Percentiles rank a stretch among this genome's conserved stretches.
These are phyloP conservation scores for sorghum (Sorghum bicolor) DNA, from an alignment of 176 grass and related monocot genomes.

Conservation along the genomic window Sorghum_bicolor_NCBIv3 NC_012875.2:58542001-58542500, in stretches of 20 bases:
- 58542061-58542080: background rate
- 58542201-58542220: background rate
- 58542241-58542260: background rate
- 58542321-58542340: background rate
- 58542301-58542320: background rate
- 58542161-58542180: too few species aligned
- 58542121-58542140: background rate
- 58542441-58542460: background rate
- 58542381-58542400: background rate
- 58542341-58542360: background rate
- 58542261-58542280: background rate
- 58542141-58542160: too few species aligned
- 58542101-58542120: background rate
- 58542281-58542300: background rate
- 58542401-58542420: background rate
- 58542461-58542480: background rate
- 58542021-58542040: background rate
- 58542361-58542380: background rate
- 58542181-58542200: background rate
- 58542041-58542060: background rate
- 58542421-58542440: background rate
- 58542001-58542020: background rate
- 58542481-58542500: slow-evolving; percentile 26
- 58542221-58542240: background rate
- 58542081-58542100: too few species aligned